phyloP scores from a whole-genome alignment of 495 filamentous ascomycete genomes.

The Hypoxylon fragiforme region DNA sequence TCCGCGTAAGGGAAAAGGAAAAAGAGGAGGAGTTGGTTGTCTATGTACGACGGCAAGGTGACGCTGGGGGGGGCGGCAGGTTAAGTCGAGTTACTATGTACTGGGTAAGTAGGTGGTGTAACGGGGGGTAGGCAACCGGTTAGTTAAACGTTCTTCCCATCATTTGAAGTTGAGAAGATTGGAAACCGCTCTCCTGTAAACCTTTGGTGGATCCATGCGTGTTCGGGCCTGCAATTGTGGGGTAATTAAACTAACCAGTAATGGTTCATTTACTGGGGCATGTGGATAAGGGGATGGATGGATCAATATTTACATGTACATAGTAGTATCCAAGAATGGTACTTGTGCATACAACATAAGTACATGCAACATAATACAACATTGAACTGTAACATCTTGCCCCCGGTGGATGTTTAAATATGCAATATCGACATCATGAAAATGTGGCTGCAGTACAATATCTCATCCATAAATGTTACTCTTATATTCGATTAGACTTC shows the following conservation, averaged over 20 bases:
- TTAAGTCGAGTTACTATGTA: no score
- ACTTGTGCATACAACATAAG: no score
- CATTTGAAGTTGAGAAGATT: slow-evolving; percentile 23
- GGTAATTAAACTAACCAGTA: slow-evolving; percentile 31
- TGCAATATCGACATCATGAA: no score
- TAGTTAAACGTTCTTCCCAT: slow-evolving; percentile 31
- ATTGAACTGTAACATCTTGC: not conserved
- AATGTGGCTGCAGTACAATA: no score
- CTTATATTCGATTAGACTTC: no score
- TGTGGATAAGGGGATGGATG: not conserved
- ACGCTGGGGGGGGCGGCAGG: slow-evolving; percentile 10
- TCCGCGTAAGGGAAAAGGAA: slow-evolving; percentile 7
- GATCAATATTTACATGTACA: not conserved
- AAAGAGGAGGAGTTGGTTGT: not conserved
- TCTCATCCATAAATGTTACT: no score
- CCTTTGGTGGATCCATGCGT: slow-evolving; percentile 21
- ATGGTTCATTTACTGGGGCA: slow-evolving; percentile 14
- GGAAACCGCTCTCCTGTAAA: slow-evolving; percentile 26
- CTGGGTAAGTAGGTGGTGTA: slow-evolving; percentile 31
- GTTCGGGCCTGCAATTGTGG: slow-evolving; percentile 33
- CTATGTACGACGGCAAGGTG: slow-evolving; percentile 19
- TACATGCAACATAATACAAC: no score
- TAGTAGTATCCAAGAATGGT: not conserved
- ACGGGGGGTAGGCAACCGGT: slow-evolving; percentile 29
- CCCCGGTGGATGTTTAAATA: not conserved